phyloP scores from a whole-genome alignment of 257 asterid genomes.

The Ilex asprella region DNA sequence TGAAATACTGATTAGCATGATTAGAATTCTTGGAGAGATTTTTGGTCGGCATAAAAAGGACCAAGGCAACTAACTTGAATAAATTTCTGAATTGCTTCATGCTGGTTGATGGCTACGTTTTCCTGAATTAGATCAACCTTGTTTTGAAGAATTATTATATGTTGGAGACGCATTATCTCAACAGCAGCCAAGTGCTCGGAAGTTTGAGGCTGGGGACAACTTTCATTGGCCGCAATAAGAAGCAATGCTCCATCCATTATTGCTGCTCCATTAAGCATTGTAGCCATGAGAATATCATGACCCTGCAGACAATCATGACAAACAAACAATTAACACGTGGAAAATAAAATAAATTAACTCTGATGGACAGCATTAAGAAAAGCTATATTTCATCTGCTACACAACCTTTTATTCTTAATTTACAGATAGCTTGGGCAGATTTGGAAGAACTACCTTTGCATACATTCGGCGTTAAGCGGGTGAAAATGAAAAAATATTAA shows the following conservation, averaged over 20 bases:
- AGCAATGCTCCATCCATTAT: conserved; percentile 96
- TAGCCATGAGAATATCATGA: conserved; percentile 98
- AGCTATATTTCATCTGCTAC: no score
- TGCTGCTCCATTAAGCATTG: conserved; percentile 97
- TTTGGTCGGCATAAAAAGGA: background rate
- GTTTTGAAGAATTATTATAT: conserved; percentile 89
- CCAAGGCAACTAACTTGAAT: conserved; percentile 51
- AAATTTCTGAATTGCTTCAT: conserved; percentile 90
- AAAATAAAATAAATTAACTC: conserved; percentile 3
- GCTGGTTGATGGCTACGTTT: conserved; percentile 96
- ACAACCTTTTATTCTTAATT: no score
- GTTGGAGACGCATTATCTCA: conserved; percentile 91
- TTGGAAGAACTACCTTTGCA: no score
- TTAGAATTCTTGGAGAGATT: background rate
- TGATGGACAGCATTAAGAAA: background rate
- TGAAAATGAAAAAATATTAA: no score
- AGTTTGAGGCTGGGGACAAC: conserved; percentile 98
- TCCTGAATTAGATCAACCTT: conserved; percentile 98
- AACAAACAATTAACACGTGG: conserved; percentile 8
- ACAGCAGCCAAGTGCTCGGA: conserved; percentile 96
- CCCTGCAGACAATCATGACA: conserved; percentile 37
- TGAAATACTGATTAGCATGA: conserved; percentile 6
- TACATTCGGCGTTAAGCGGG: no score
- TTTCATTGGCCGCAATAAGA: conserved; percentile 92
- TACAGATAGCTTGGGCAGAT: no score